Evolutionary conservation across 108 stramenopile species (phyloP).

Genomic region (Skeletonema grethae): DNA sequence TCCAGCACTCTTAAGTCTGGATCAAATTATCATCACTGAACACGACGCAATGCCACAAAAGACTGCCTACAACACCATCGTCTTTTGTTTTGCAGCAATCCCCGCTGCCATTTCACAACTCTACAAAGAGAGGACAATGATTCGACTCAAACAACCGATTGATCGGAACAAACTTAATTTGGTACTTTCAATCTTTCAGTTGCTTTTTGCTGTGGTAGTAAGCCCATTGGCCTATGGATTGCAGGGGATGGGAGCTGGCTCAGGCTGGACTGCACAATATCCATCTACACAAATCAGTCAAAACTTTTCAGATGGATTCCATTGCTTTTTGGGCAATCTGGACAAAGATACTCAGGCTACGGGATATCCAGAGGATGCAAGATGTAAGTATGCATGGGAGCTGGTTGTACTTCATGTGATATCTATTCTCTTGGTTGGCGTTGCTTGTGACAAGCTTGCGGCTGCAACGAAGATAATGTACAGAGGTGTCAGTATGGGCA

Average conservation of each 20-base stretch:
- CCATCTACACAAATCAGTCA: slow-evolving; percentile 67
- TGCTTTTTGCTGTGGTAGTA: slow-evolving; percentile 75
- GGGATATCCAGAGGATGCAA: slow-evolving; percentile 68
- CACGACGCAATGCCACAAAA: slow-evolving; percentile 62
- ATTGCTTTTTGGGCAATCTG: slow-evolving; percentile 75
- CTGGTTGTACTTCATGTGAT: slow-evolving; percentile 67
- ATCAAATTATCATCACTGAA: slow-evolving; percentile 62
- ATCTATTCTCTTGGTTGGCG: slow-evolving; percentile 74
- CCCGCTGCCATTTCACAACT: slow-evolving; percentile 80
- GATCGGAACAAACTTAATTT: slow-evolving; percentile 73
- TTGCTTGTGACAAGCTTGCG: slow-evolving; percentile 79
- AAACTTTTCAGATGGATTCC: slow-evolving; percentile 71
- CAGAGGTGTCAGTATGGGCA: slow-evolving; percentile 80
- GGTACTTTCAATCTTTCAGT: slow-evolving; percentile 72
- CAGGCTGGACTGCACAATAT: slow-evolving; percentile 68
- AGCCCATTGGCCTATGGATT: slow-evolving; percentile 76
- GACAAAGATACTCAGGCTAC: slow-evolving; percentile 47
- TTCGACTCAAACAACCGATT: slow-evolving; percentile 77
- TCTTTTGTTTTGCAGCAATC: slow-evolving; percentile 67
- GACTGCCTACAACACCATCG: slow-evolving; percentile 76
- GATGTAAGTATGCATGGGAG: slow-evolving; percentile 53
- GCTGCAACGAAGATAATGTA: slow-evolving; percentile 76
- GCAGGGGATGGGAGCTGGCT: slow-evolving; percentile 67
- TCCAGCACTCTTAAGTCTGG: slow-evolving; percentile 67
- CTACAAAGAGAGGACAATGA: slow-evolving; percentile 82